phyloP scores from a whole-genome alignment of 2,329 filamentous ascomycete species.

The Beauveria rudraprayagi region DNA sequence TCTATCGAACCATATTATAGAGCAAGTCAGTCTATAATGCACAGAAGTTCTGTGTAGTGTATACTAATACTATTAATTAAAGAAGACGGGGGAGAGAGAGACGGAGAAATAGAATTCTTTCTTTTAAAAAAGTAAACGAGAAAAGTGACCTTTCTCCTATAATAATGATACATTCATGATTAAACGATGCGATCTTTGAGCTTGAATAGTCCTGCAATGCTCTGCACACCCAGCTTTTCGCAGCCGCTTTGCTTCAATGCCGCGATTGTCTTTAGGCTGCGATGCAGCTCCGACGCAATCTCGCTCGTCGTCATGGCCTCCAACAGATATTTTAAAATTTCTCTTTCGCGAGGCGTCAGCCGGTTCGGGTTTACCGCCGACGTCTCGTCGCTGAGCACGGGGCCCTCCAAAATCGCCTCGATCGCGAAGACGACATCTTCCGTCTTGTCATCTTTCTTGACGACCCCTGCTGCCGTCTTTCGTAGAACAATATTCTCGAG shows the following conservation, averaged over 20 bases:
- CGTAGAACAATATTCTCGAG: conserved; percentile 1
- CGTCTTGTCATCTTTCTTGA: not conserved
- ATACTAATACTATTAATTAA: no score
- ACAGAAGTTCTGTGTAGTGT: no score
- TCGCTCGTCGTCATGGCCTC: conserved; percentile 5
- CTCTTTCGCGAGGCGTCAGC: not conserved
- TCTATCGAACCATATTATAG: no score
- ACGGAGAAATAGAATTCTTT: no score
- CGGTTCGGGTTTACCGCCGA: not conserved
- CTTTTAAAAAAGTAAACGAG: no score
- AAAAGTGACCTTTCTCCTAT: no score
- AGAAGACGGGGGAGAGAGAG: no score
- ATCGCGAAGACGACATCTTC: not conserved
- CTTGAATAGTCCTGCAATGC: conserved; percentile 1
- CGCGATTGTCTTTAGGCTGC: not conserved
- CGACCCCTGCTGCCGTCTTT: not conserved
- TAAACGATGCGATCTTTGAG: conserved; percentile 4
- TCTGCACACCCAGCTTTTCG: conserved; percentile 5
- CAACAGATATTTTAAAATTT: not conserved
- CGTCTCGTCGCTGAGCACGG: not conserved
- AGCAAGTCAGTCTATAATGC: no score
- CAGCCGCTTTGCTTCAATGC: conserved; percentile 6
- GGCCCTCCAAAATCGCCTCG: conserved; percentile 1
- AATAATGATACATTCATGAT: no score
- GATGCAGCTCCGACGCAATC: conserved; percentile 1